Evolutionary conservation across 2,329 filamentous ascomycete genomes (phyloP).

Genomic region (Colletotrichum sp.): DNA sequence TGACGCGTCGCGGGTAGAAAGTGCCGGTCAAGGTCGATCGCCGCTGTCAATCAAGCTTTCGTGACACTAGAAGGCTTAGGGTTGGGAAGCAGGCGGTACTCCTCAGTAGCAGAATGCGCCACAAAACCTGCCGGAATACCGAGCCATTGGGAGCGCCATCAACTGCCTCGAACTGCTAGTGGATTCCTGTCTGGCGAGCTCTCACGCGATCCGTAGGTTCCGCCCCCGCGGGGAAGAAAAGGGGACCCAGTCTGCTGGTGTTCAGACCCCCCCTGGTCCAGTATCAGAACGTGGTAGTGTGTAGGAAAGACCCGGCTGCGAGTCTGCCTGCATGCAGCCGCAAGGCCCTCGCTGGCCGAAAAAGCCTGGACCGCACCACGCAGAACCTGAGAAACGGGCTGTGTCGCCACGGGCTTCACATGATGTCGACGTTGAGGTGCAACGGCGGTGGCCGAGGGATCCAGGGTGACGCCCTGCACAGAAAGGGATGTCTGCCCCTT

Average conservation of each 20-base stretch:
- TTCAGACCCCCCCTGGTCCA: background rate
- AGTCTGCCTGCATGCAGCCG: background rate
- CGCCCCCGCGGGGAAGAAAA: background rate
- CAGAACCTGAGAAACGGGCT: constrained; percentile 1
- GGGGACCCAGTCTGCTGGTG: background rate
- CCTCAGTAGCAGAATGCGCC: background rate
- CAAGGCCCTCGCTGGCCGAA: background rate
- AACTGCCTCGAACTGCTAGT: background rate
- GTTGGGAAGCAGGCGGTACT: background rate
- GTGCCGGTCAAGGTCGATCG: background rate
- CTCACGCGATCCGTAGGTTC: background rate
- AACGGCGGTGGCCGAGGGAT: background rate
- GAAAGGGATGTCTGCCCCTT: background rate
- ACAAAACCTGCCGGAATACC: background rate
- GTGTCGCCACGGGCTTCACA: background rate
- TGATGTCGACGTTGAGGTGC: background rate
- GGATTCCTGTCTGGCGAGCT: background rate
- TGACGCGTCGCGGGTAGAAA: background rate
- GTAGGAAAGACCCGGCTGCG: background rate
- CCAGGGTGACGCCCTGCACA: background rate
- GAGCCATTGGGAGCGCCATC: background rate
- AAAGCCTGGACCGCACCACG: background rate
- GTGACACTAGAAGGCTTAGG: background rate
- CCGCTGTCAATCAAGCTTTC: background rate
- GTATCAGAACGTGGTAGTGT: constrained; percentile 10